Percentiles rank a stretch among this genome's conserved stretches.
phyloP scores from a whole-genome alignment of 225 moss, liverwort and hornwort genomes.

The Sphagnum contortum region DNA sequence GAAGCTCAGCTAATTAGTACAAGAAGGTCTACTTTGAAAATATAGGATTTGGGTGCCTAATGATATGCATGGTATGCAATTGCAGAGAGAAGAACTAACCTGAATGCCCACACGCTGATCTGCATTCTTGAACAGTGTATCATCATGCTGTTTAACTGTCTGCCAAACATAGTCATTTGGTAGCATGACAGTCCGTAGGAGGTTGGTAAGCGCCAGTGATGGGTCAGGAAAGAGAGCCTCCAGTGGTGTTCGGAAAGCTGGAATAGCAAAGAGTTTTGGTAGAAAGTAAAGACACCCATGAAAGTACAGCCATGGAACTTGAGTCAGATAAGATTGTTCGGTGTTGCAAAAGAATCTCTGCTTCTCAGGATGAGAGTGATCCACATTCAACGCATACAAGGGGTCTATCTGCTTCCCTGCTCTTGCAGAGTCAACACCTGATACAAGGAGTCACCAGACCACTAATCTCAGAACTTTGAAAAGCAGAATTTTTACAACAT shows the following conservation, averaged over 20 bases:
- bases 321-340: conserved; percentile 33
- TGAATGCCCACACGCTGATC: conserved; percentile 48
- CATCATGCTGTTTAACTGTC: conserved; percentile 28
- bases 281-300: conserved; percentile 53
- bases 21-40: no score
- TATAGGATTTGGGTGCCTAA: no score
- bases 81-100: conserved; percentile 10
- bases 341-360: conserved; percentile 26
- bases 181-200: conserved; percentile 46
- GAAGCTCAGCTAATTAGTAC: not conserved
- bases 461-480: no score
- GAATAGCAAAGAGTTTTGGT: conserved; percentile 55
- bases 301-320: conserved; percentile 44
- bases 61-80: no score
- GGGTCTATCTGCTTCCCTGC: conserved; percentile 5
- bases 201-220: conserved; percentile 35
- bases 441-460: no score
- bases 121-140: conserved; percentile 25
- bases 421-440: conserved; percentile 24
- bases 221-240: conserved; percentile 63
- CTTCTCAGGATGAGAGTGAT: conserved; percentile 31
- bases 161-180: conserved; percentile 44
- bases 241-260: conserved; percentile 46
- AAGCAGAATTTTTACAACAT: no score
- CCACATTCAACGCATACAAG: conserved; percentile 18